Base-by-base conservation (phyloP, 2,329 filamentous ascomycete species). In the Pseudopyrenochaeta lycopersici region DNA sequence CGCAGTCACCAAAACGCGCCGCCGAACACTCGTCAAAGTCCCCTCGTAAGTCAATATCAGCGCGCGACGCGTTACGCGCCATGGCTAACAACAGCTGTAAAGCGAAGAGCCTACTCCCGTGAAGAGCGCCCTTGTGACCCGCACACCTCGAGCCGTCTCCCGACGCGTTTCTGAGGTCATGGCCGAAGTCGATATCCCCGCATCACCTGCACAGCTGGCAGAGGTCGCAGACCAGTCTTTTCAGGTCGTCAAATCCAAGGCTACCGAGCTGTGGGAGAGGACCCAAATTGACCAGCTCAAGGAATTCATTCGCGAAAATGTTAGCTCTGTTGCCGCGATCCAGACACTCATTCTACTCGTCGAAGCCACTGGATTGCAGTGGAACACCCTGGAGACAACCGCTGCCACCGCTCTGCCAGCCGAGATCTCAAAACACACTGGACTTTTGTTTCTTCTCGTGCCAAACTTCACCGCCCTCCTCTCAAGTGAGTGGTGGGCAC, bases 401-500 rank as follows among this genome's bases (percentile, higher is more conserved):
- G 91, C 89, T 71, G 40, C 40, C 15, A 12, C 40, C 15, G 17
- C 11, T n/a, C 40, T 42, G n/a, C 40, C 40, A 29, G 40, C 27
- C 2, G 11, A 31, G 12, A 14, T 42, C 11, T 42, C 40, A 2
- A 42, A 42, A 30, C 40, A 17, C 23, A 42, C 40, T 4, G 40
- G 40, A 9, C 23, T 30, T 15, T 14, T 30, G 23, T 30, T 42
- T 5, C 81, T 96, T 57, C 83, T 85, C 66, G 76, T 95, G 17
- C 92, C 93, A 0, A 91, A 98, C 75, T 81, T 96, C 64, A 96
- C 95, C 76, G 77, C 89, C 27, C 80, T 97, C 7, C 77, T 96
- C 32, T 90, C 89, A 1, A 79, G 84, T 33, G 84, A 84, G 21
- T 98, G 97, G 83, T 98, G 94, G 94, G 88, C 85, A 0, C 90